These are phyloP conservation scores for Ciborinia camelliae DNA, from an alignment of 2,329 filamentous ascomycete species.

Conservation along the genomic window DNA sequence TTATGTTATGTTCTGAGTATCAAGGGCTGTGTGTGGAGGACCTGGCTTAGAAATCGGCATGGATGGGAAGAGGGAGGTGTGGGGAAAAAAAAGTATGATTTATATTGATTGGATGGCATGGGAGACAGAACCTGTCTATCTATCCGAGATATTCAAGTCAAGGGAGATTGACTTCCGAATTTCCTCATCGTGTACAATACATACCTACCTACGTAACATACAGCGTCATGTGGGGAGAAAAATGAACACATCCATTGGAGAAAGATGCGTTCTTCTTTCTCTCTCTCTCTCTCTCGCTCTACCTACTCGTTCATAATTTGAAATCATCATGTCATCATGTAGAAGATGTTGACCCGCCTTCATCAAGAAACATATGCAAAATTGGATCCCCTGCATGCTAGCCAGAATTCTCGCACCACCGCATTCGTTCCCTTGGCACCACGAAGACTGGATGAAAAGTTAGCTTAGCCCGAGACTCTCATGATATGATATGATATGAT, in stretches of 20 bases:
- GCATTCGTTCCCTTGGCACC: slow-evolving; percentile 63
- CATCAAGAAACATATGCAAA: slow-evolving; percentile 55
- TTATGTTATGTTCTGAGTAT: no score
- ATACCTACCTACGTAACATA: no score
- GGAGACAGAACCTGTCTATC: neutral
- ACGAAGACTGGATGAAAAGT: slow-evolving; percentile 49
- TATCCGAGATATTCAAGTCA: neutral
- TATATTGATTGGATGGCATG: no score
- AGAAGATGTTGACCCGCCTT: neutral
- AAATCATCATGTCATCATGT: no score
- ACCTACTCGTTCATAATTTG: neutral
- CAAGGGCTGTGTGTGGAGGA: no score
- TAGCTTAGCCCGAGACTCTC: neutral
- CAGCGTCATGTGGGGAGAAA: neutral
- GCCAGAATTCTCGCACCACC: slow-evolving; percentile 69
- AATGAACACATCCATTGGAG: neutral
- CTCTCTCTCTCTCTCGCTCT: no score
- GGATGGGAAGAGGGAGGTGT: slow-evolving; percentile 50
- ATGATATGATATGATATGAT: no score
- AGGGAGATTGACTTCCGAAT: no score
- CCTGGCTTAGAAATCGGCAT: slow-evolving; percentile 39
- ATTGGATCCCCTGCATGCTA: slow-evolving; percentile 58
- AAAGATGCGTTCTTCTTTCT: neutral
- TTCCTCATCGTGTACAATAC: neutral
- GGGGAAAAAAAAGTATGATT: no score